Percentiles rank a stretch among this genome's conserved stretches.
These are phyloP conservation scores for Megacollybia marginata DNA, from an alignment of 768 basidiomycete species.

Conservation along the genomic window DNA sequence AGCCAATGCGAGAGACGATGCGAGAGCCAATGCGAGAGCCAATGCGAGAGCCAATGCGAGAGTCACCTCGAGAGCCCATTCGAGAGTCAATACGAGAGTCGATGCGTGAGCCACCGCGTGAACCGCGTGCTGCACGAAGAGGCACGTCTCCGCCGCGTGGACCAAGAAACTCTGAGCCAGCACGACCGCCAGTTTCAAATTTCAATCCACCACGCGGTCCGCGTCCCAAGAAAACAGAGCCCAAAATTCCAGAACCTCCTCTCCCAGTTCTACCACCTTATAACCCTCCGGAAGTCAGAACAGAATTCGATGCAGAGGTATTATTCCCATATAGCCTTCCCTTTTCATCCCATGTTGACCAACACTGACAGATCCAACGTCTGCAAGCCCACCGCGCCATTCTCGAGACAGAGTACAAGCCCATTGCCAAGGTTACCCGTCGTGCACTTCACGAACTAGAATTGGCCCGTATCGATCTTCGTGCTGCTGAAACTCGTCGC, in stretches of 20 bases:
- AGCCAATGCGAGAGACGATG: too few species aligned
- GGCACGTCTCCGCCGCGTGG: not conserved
- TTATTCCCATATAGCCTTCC: not conserved
- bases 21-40: not conserved
- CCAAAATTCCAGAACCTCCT: not conserved
- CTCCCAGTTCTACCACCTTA: not conserved
- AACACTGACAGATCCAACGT: not conserved
- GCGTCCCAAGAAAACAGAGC: not conserved
- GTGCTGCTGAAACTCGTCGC: slow-evolving; percentile 30
- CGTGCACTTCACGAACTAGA: slow-evolving; percentile 36
- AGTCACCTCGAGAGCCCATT: not conserved
- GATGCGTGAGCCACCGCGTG: not conserved
- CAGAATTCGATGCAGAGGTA: not conserved
- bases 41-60: not conserved
- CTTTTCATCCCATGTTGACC: too few species aligned
- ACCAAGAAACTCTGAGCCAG: not conserved
- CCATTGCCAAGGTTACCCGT: slow-evolving; percentile 15
- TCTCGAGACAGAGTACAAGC: slow-evolving; percentile 17
- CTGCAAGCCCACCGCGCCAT: slow-evolving; percentile 11
- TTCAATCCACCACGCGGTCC: not conserved
- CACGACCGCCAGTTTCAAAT: not conserved
- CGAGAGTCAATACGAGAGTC: not conserved
- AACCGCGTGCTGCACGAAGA: not conserved
- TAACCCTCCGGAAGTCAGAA: not conserved
- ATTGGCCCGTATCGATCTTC: slow-evolving; percentile 30